These are phyloP conservation scores for Diaporthe sp. DNA, from an alignment of 2,329 filamentous ascomycete genomes.

Conservation along the genomic window DNA sequence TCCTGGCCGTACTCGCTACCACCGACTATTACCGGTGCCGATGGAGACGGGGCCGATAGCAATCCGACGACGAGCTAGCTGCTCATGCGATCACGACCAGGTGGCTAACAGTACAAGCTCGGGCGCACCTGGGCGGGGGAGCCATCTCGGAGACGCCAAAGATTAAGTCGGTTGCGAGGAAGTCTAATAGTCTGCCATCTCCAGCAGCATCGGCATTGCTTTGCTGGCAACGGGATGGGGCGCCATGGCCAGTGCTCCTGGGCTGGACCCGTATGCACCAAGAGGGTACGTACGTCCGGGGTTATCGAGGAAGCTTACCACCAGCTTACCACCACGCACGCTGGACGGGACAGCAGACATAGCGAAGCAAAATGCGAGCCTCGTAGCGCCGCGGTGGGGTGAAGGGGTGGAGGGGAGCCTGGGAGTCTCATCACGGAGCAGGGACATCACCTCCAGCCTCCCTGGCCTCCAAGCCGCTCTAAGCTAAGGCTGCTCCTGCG, in stretches of 20 bases:
- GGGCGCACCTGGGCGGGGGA: slow-evolving; percentile 23
- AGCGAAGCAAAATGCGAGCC: slow-evolving; percentile 21
- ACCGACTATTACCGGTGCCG: slow-evolving; percentile 16
- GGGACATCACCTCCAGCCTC: slow-evolving; percentile 36
- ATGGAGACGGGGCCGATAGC: slow-evolving; percentile 23
- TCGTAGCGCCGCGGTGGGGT: slow-evolving; percentile 36
- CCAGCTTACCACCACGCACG: slow-evolving; percentile 30
- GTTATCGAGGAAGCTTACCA: slow-evolving; percentile 38
- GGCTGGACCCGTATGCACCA: slow-evolving; percentile 26
- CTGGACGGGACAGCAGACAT: slow-evolving; percentile 1
- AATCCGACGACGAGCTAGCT: slow-evolving; percentile 23
- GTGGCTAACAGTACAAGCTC: slow-evolving; percentile 25
- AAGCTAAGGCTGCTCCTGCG: slow-evolving; percentile 51
- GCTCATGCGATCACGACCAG: slow-evolving; percentile 18
- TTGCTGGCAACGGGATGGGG: slow-evolving; percentile 10
- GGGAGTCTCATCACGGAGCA: slow-evolving; percentile 24
- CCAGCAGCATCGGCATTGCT: slow-evolving; percentile 30
- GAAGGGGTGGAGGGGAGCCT: slow-evolving; percentile 8
- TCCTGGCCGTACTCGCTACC: slow-evolving; percentile 31
- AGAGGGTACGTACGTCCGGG: slow-evolving; percentile 18
- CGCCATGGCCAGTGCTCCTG: slow-evolving; percentile 24
- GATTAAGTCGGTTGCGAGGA: slow-evolving; percentile 2
- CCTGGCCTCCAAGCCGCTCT: slow-evolving; percentile 58
- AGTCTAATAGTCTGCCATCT: slow-evolving; percentile 31
- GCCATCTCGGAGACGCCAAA: slow-evolving; percentile 5